Evolutionary conservation across 148 eudicot species (phyloP), one percentile per base, ranked within the genome.

Genomic region (Heliosperma pusillum): DNA sequence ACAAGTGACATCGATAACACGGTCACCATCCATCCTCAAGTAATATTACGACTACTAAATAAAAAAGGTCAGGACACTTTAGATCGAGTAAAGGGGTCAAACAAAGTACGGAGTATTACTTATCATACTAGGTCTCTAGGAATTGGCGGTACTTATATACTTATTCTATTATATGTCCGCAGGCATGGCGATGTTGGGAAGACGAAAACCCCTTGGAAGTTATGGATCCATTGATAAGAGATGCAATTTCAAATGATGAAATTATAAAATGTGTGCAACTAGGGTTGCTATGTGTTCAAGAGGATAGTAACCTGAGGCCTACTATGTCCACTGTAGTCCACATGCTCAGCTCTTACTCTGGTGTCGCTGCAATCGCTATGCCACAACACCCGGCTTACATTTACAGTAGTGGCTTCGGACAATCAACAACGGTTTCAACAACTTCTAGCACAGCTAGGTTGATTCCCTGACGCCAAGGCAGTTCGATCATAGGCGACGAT

Each of bases 211-310:
- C 72, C 0, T 20, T 45, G 55, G 79, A 76, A 16, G 29, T 80
- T 0, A 75, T 76, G 66, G 82, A 80, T 80, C 62, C 76, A 10
- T 16, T 62, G 56, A 1, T 80, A 5, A 26, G 26, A 10, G 67
- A 71, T 64, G 55, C 82, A 15, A 71, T 30, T 29, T 76, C 76
- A 45, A 66, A 10, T 16, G 71, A 80, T 0, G 82, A 80, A 66
- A 71, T 76, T 17, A n/a, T 71, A 19, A 75, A 76, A 76, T 80
- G 82, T 58, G 68, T 80, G 9, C 75, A 80, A 10, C 2, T 76
- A 36, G 79, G 82, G 0, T 20, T 80, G 26, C 7, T 71, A 62
- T 80, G 82, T 57, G 53, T 76, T 42, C 72, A 80, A 71, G 82
- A 80, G n/a, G 68, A 80, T 7, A 47, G 50, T 16, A 42, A 16